These are phyloP conservation scores for Fusarium sp. DNA, from an alignment of 2,329 filamentous ascomycete genomes.

Conservation along the genomic window DNA sequence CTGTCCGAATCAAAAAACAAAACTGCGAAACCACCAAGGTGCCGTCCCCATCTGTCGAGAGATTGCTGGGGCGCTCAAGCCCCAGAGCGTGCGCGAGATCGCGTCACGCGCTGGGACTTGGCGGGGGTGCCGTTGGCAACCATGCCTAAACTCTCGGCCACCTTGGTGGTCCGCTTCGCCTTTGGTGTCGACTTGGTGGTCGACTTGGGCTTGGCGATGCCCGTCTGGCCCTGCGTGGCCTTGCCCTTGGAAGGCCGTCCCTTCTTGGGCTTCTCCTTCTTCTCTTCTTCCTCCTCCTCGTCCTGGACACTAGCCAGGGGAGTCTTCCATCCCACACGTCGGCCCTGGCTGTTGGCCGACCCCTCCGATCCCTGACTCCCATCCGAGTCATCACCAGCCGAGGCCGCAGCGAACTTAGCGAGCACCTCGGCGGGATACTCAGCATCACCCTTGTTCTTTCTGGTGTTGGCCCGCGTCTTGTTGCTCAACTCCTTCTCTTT, in stretches of 20 bases:
- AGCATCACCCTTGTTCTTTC: conserved; percentile 55
- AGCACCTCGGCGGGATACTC: conserved; percentile 55
- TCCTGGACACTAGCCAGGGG: conserved; percentile 52
- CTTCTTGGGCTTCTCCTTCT: conserved; percentile 40
- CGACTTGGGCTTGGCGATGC: conserved; percentile 52
- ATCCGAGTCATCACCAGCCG: conserved; percentile 42
- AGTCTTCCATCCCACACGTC: conserved; percentile 54
- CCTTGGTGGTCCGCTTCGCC: conserved; percentile 48
- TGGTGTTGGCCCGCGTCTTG: conserved; percentile 55
- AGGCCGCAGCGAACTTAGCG: conserved; percentile 50
- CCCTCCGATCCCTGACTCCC: conserved; percentile 20
- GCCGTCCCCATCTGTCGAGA: neutral
- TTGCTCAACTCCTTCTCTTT: conserved; percentile 54
- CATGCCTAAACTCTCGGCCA: conserved; percentile 54
- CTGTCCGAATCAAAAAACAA: conserved; percentile 16
- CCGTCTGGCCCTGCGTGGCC: conserved; percentile 45
- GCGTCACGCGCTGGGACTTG: conserved; percentile 52
- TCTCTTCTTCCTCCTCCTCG: conserved; percentile 2
- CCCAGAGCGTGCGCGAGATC: conserved; percentile 49
- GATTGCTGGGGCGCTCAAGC: conserved; percentile 28
- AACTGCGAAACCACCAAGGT: conserved; percentile 11
- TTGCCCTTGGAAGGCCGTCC: conserved; percentile 45
- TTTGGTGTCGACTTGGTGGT: conserved; percentile 35
- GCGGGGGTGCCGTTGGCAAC: conserved; percentile 55
- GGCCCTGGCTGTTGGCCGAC: conserved; percentile 31